Conservation (phyloP, 2,329 filamentous ascomycete species). For the Aspergillus alliaceus region DNA sequence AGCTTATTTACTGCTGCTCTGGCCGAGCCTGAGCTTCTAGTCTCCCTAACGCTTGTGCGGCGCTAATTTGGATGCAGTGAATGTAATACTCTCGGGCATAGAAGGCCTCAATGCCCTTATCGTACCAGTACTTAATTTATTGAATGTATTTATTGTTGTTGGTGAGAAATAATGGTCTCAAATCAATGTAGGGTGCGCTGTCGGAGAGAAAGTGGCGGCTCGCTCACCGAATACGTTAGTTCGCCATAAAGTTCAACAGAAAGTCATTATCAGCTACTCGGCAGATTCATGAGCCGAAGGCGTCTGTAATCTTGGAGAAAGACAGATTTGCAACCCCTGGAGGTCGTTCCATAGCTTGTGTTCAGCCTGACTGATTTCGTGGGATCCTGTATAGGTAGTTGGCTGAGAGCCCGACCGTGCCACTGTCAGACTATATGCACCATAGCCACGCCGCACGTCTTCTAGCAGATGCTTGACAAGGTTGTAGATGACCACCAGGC, state of each 20-base stretch:
- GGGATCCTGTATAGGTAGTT: slow-evolving; percentile 2
- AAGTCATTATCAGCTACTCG: slow-evolving; percentile 2
- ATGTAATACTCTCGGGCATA: not conserved
- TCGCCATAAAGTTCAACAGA: slow-evolving; percentile 2
- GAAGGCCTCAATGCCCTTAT: not conserved
- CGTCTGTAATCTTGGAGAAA: not conserved
- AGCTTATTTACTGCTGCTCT: too few species aligned
- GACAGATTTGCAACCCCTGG: slow-evolving; percentile 2
- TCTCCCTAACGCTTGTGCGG: too few species aligned
- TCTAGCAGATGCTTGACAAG: slow-evolving; percentile 3
- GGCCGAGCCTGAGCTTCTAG: too few species aligned
- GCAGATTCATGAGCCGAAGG: slow-evolving; percentile 1
- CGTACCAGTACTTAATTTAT: not conserved
- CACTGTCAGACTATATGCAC: slow-evolving; percentile 2
- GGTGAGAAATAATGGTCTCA: not conserved
- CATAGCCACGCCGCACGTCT: slow-evolving; percentile 2
- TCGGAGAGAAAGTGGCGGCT: not conserved
- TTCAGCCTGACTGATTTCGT: slow-evolving; percentile 3
- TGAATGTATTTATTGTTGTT: not conserved
- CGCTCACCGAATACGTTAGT: not conserved
- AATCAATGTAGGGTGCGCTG: not conserved
- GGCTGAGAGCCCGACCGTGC: slow-evolving; percentile 1
- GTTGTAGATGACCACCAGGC: slow-evolving; percentile 1
- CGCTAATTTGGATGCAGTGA: too few species aligned
- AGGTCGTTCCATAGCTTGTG: slow-evolving; percentile 3